Percentiles rank a stretch among this genome's conserved stretches.
Evolutionary conservation across 495 filamentous ascomycete species (phyloP).

Genomic region (Lentithecium fluviatile): DNA sequence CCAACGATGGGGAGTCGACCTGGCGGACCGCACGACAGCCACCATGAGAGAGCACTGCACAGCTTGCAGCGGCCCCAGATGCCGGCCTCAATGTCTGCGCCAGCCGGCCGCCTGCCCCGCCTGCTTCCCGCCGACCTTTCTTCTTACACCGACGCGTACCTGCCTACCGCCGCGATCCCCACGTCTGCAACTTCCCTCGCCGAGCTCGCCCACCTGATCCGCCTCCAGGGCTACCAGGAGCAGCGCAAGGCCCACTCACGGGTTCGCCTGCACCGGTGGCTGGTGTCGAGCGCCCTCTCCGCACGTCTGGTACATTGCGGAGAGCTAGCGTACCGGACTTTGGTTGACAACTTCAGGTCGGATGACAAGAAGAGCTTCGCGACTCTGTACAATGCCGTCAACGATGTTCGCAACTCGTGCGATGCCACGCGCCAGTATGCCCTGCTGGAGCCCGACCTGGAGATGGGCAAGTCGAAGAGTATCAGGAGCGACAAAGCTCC

Average conservation of each 20-base stretch:
- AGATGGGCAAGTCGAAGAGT: conserved; percentile 48
- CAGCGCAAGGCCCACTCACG: conserved; percentile 66
- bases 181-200: conserved; percentile 61
- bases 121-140: conserved; percentile 46
- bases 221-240: conserved; percentile 70
- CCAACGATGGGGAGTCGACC: conserved; percentile 38
- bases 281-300: conserved; percentile 66
- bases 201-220: conserved; percentile 69
- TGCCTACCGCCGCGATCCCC: conserved; percentile 42
- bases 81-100: conserved; percentile 42
- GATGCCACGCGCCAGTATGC: conserved; percentile 67
- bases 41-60: conserved; percentile 33
- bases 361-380: conserved; percentile 90
- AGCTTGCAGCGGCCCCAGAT: conserved; percentile 28
- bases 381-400: conserved; percentile 79
- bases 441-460: conserved; percentile 66
- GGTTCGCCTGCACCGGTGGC: conserved; percentile 61
- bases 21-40: conserved; percentile 32
- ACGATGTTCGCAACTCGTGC: conserved; percentile 85
- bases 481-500: conserved; percentile 37
- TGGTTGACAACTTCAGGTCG: conserved; percentile 84
- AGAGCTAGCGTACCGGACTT: conserved; percentile 71
- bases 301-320: conserved; percentile 76
- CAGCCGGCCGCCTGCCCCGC: conserved; percentile 45
- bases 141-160: conserved; percentile 42